A percentile compares a stretch with the other conserved stretches of the same genome.
These are phyloP conservation scores for Paramecium sonneborni DNA, from an alignment of 73 alveolate species.

Conservation along the genomic window DNA sequence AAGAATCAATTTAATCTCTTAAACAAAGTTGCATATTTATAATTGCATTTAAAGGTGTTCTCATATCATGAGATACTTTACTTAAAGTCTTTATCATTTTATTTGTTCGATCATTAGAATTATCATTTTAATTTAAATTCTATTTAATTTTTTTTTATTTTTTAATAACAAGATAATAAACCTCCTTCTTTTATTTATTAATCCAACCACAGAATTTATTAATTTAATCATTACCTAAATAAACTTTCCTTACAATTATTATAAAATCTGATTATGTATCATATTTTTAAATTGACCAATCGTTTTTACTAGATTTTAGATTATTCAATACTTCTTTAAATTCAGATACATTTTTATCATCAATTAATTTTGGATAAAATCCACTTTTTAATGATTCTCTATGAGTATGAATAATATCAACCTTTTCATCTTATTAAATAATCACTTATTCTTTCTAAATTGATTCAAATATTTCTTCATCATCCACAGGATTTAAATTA, in stretches of 20 bases:
- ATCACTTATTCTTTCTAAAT: neutral
- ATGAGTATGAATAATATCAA: neutral
- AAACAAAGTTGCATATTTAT: conserved; percentile 55
- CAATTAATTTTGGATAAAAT: neutral
- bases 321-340: neutral
- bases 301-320: neutral
- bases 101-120: neutral
- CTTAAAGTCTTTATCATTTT: conserved; percentile 32
- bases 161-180: neutral
- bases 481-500: neutral
- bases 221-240: neutral
- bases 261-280: neutral
- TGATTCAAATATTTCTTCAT: neutral
- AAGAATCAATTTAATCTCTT: conserved; percentile 5
- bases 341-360: neutral
- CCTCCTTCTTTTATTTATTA: neutral
- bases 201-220: neutral
- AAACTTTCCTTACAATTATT: neutral
- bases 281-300: neutral
- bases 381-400: neutral
- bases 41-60: conserved; percentile 66
- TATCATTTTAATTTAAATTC: neutral
- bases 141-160: neutral
- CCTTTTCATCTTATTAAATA: neutral
- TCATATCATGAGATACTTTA: conserved; percentile 62